Conservation (phyloP, 2,329 filamentous ascomycete genomes). For the Diaporthe vexans region DNA sequence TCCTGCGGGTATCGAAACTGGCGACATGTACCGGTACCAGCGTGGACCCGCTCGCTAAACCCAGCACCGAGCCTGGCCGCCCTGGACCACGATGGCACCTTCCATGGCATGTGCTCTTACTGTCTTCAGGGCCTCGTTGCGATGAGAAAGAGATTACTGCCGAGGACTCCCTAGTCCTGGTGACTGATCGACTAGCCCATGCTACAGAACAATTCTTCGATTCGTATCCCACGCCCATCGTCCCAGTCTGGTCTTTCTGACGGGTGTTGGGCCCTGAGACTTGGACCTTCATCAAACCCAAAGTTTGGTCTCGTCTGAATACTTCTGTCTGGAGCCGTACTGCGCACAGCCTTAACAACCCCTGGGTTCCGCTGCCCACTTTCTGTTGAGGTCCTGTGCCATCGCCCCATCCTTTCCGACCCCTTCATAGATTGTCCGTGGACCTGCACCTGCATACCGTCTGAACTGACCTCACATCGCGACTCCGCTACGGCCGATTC, state of each 20-base stretch:
- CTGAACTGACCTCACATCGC: slow-evolving; percentile 30
- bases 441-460: slow-evolving; percentile 28
- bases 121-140: slow-evolving; percentile 22
- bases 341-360: slow-evolving; percentile 30
- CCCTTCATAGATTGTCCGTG: slow-evolving; percentile 19
- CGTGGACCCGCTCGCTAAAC: slow-evolving; percentile 20
- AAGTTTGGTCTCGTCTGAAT: slow-evolving; percentile 7
- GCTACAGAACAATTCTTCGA: slow-evolving; percentile 29
- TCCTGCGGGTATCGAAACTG: slow-evolving; percentile 42
- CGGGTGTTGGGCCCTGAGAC: neutral
- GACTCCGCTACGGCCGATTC: slow-evolving; percentile 31
- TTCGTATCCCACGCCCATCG: neutral
- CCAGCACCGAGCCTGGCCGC: slow-evolving; percentile 16
- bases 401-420: slow-evolving; percentile 8
- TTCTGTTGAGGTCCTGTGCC: slow-evolving; percentile 22
- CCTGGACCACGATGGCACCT: slow-evolving; percentile 32
- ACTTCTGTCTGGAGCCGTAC: slow-evolving; percentile 3
- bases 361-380: slow-evolving; percentile 13
- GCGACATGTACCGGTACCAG: slow-evolving; percentile 36
- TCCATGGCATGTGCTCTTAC: slow-evolving; percentile 18
- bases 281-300: slow-evolving; percentile 23
- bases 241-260: slow-evolving; percentile 12
- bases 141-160: slow-evolving; percentile 16
- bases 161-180: slow-evolving; percentile 20
- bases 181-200: slow-evolving; percentile 30